These are phyloP conservation scores for Epichloe festucae DNA, from an alignment of 2,329 filamentous ascomycete genomes.

Conservation along the genomic window DNA sequence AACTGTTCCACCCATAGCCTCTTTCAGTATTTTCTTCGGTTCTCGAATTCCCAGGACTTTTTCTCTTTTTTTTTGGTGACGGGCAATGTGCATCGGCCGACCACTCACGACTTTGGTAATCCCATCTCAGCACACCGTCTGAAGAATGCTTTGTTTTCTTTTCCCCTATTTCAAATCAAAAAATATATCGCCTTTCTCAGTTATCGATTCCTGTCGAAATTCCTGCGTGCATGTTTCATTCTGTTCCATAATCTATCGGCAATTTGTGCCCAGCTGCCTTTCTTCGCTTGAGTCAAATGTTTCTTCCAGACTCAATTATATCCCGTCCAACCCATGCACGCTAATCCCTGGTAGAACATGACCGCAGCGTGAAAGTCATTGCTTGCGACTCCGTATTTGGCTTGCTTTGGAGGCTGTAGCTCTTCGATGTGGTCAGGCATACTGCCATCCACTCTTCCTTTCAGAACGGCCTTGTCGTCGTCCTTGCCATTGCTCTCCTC, in stretches of 20 bases:
- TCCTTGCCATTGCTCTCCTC: not conserved
- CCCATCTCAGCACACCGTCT: not conserved
- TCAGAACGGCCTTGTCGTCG: not conserved
- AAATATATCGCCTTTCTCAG: no score
- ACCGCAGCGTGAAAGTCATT: conserved; percentile 3
- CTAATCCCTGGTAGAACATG: conserved; percentile 2
- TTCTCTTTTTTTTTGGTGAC: no score
- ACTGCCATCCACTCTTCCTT: conserved; percentile 5
- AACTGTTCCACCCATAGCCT: no score
- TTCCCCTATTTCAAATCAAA: not conserved
- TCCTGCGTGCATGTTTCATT: no score
- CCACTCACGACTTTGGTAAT: no score
- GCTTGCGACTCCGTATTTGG: not conserved
- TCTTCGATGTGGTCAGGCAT: conserved; percentile 11
- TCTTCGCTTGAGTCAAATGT: no score
- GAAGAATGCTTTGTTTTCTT: not conserved
- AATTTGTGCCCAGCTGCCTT: no score
- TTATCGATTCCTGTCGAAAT: no score
- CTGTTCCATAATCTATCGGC: no score
- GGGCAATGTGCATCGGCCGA: no score
- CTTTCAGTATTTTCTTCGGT: no score
- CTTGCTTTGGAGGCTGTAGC: conserved; percentile 5
- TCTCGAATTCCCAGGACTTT: no score
- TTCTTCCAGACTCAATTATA: not conserved
- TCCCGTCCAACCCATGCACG: conserved; percentile 4